Base-by-base conservation (phyloP, 306 rosid genomes). In the Mimosa pudica region DNA sequence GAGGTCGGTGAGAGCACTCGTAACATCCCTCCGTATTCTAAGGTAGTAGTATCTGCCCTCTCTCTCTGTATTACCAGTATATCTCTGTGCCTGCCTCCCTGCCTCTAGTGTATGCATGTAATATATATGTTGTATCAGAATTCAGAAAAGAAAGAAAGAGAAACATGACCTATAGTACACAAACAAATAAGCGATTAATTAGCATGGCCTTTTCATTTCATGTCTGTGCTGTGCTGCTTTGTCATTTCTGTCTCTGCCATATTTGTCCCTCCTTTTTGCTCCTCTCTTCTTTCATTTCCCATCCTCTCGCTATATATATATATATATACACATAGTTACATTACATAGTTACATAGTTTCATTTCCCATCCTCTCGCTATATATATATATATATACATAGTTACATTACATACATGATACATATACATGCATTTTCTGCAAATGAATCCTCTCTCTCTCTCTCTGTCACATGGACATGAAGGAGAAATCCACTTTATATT, bases 171-270 rank as follows among this genome's bases (percentile, higher is more conserved):
- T 24, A 24, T 24, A 24, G 30, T 24, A 24, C 30, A 24, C 30
- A 24, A 24, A 24, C 30, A 24, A 24, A 24, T 24, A 24, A 24
- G 30, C 30, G 30, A 24, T 24, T 24, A 24, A 24, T 24, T 24
- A 24, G 30, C 30, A 24, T 24, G 30, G 30, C 30, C 74, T 79
- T 61, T 42, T 77, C n/a, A 57, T 61, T 42, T 77, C n/a, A 57
- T 47, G 77, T 73, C 83, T 76, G 32, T 77, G 12, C 3, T 5
- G 4, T 38, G 3, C 36, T 84, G 88, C 80, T 85, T 82, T 49
- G 86, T 84, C 86, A 78, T 85, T 68, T 77, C 30, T 76, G 85
- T 81, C 83, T 73, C 86, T 88, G 91, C 79, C 81, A 64, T 81
- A 62, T 73, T 72, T 86, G 89, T 90, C 45, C 49, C 35, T 8